These are phyloP conservation scores for Allium cepa DNA, from an alignment of 106 monocot species.

Conservation along the genomic window DNA sequence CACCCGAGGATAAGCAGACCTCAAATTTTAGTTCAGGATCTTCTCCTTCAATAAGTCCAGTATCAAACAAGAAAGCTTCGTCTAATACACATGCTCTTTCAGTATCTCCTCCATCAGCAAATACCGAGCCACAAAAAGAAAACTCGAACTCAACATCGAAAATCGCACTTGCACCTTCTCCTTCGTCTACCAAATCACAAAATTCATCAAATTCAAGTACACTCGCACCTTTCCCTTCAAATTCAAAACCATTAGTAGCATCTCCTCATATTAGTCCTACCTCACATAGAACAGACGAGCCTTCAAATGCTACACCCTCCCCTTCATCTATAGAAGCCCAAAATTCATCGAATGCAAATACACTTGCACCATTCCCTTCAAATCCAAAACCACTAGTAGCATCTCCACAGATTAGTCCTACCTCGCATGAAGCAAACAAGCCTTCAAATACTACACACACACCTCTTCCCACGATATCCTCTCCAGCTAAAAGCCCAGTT, in stretches of 20 bases:
- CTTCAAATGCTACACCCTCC: slow-evolving; percentile 11
- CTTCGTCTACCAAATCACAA: too few relatives aligned
- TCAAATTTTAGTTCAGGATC: background rate
- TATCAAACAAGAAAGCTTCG: slow-evolving; percentile 13
- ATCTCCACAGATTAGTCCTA: slow-evolving; percentile 39
- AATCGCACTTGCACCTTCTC: background rate
- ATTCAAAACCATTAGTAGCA: slow-evolving; percentile 24
- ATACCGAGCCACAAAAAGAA: slow-evolving; percentile 6
- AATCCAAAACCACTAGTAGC: slow-evolving; percentile 31
- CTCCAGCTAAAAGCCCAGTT: slow-evolving; percentile 37
- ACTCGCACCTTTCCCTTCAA: slow-evolving; percentile 5
- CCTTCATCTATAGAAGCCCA: background rate
- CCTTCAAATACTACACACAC: slow-evolving; percentile 16
- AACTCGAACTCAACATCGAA: slow-evolving; percentile 12
- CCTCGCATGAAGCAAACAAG: slow-evolving; percentile 14
- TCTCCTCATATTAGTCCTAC: slow-evolving; percentile 37
- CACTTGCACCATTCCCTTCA: slow-evolving; percentile 4
- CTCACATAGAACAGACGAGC: slow-evolving; percentile 3
- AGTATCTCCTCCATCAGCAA: slow-evolving; percentile 7
- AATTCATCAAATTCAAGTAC: background rate
- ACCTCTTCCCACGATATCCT: slow-evolving; percentile 7
- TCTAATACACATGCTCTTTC: slow-evolving; percentile 3
- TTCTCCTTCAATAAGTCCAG: slow-evolving; percentile 33
- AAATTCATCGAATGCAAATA: background rate
- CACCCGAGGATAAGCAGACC: background rate